Conservation (phyloP, 225 moss, liverwort and hornwort species). For the Bryoerythrophyllum caledonicum region DNA sequence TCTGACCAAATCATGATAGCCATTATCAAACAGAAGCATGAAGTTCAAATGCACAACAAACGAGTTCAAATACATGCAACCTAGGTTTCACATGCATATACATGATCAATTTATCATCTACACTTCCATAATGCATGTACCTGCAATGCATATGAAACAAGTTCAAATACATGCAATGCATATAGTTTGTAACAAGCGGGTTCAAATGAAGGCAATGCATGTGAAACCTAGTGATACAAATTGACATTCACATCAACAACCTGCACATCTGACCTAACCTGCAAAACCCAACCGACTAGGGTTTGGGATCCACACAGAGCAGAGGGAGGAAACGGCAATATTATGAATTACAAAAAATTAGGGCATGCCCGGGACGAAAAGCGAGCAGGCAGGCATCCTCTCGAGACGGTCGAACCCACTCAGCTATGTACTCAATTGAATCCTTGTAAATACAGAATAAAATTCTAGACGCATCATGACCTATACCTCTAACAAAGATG, state of each 20-base stretch:
- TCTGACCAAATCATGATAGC: not conserved
- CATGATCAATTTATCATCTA: no score
- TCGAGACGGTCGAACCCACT: conserved; percentile 31
- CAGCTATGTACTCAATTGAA: conserved; percentile 58
- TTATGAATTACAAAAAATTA: conserved; percentile 53
- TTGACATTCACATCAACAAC: not conserved
- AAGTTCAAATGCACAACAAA: not conserved
- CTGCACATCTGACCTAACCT: not conserved
- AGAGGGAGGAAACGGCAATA: conserved; percentile 19
- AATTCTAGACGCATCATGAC: conserved; percentile 25
- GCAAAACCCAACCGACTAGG: not conserved
- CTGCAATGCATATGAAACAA: no score
- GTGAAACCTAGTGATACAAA: no score
- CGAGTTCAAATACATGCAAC: no score
- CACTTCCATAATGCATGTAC: no score
- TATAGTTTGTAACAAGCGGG: no score
- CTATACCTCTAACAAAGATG: conserved; percentile 20
- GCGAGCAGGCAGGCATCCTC: conserved; percentile 22
- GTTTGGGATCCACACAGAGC: not conserved
- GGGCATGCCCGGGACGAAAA: conserved; percentile 31
- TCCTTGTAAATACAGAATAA: conserved; percentile 54
- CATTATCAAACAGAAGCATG: no score
- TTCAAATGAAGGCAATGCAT: no score
- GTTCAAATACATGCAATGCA: no score
- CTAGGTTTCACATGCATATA: no score